Evolutionary conservation across 768 basidiomycete genomes (phyloP).

Genomic region (Boletus sp.): DNA sequence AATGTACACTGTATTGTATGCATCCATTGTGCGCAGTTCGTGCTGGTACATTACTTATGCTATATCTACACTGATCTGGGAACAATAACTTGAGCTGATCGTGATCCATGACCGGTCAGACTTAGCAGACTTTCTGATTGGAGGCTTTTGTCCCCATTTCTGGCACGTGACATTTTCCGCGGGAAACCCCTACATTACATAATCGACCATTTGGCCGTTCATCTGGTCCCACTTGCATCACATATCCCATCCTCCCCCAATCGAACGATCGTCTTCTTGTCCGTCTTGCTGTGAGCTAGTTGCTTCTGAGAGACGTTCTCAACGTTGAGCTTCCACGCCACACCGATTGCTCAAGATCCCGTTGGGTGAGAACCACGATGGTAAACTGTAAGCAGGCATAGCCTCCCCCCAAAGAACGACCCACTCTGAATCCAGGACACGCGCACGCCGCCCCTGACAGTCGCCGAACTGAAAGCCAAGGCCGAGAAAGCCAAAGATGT

Average conservation of each 20-base stretch:
- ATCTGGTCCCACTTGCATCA: neutral
- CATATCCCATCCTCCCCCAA: neutral
- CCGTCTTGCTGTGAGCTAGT: neutral
- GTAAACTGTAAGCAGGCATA: conserved; percentile 28
- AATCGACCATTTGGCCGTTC: no score
- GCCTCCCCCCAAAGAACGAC: neutral
- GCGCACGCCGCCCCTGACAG: conserved; percentile 27
- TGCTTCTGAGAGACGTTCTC: no score
- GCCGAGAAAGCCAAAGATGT: conserved; percentile 61
- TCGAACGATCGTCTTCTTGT: neutral
- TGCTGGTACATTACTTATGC: conserved; percentile 4
- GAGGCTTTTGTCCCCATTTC: no score
- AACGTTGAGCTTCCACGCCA: neutral
- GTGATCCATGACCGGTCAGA: no score
- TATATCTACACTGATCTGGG: conserved; percentile 2
- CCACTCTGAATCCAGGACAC: neutral
- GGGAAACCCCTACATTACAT: no score
- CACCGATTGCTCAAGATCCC: neutral
- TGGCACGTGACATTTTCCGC: no score
- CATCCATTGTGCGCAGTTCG: neutral
- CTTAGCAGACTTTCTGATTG: no score
- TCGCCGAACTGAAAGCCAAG: conserved; percentile 64
- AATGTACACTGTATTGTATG: conserved; percentile 9
- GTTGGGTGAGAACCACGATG: conserved; percentile 16
- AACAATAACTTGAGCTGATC: neutral